Conservation (phyloP, 163 green algal species). For the Smithsoniella earleae region DNA sequence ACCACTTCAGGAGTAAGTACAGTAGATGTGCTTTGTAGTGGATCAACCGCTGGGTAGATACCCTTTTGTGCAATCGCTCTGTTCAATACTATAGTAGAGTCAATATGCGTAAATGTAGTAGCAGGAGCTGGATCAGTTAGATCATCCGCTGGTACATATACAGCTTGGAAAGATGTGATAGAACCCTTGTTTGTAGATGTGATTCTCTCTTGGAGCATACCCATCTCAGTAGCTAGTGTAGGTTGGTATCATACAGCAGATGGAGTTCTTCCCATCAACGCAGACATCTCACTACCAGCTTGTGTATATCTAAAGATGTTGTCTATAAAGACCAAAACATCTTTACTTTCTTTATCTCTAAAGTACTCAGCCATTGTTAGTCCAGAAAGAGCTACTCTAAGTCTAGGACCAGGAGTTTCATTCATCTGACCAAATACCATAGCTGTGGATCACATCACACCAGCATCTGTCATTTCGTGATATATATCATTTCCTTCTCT, state of each 20-base stretch:
- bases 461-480: conserved; percentile 57
- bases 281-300: conserved; percentile 35
- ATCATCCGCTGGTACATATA: conserved; percentile 47
- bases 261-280: conserved; percentile 34
- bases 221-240: conserved; percentile 35
- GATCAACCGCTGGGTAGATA: conserved; percentile 39
- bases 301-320: conserved; percentile 50
- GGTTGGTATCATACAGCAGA: conserved; percentile 37
- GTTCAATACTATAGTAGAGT: conserved; percentile 41
- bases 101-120: conserved; percentile 39
- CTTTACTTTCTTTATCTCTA: conserved; percentile 2
- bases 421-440: conserved; percentile 33
- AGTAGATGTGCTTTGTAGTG: conserved; percentile 32
- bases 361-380: conserved; percentile 34
- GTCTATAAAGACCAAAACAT: conserved; percentile 57
- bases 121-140: conserved; percentile 40
- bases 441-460: conserved; percentile 51
- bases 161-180: conserved; percentile 41
- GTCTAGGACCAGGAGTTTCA: conserved; percentile 31
- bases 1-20: conserved; percentile 3
- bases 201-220: conserved; percentile 34
- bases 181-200: conserved; percentile 37
- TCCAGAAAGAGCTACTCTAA: conserved; percentile 20
- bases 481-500: conserved; percentile 60
- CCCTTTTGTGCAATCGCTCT: conserved; percentile 35